Evolutionary conservation across 345 rosid species (phyloP), one percentile per base, ranked within the genome.

Genomic region (Salix brachista): DNA sequence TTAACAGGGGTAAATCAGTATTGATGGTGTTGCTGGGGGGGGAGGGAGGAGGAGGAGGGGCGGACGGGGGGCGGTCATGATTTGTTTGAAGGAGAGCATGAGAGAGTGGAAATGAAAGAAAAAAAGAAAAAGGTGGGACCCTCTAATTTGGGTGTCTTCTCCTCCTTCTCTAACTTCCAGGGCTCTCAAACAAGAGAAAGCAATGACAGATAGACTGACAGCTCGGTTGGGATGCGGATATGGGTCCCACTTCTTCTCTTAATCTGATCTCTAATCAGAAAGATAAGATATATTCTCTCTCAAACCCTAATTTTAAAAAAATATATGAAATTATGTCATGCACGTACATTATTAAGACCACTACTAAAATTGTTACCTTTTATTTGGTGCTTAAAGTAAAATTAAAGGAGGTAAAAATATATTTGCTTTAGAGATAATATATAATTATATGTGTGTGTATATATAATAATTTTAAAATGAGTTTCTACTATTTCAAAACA

Each of bases 51-150:
- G 32, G 65, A 70, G 70, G 65, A 62, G 30, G 2, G 67, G 46
- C 13, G 23, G 62, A 5, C 18, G 70, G 17, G 36, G 70, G 14
- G 64, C 50, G 74, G 69, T 75, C 80, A 78, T 84, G 76, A 80
- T 75, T 77, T 44, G 73, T 73, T 72, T 16, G 48, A 37, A 16
- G 4, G 12, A 26, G 48, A 21, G 66, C 1, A 8, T 23, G n/a
- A 26, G 4, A 71, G 9, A 37, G 61, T 9, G 44, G 32, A 13
- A 6, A 18, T 4, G 26, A 14, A 28, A 3, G 2, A 30, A 48
- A 21, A 65, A 52, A 56, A 54, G 13, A 14, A 62, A 23, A 71
- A 71, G 39, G 75, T n/a, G 34, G 67, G 67, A n/a, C 64, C 68
- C 72, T 60, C 60, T 21, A 18, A 21, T 7, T 3, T 1, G 21